Evolutionary conservation across 179 eudicot species (phyloP).

Genomic region (Monotropa hypopitys): DNA sequence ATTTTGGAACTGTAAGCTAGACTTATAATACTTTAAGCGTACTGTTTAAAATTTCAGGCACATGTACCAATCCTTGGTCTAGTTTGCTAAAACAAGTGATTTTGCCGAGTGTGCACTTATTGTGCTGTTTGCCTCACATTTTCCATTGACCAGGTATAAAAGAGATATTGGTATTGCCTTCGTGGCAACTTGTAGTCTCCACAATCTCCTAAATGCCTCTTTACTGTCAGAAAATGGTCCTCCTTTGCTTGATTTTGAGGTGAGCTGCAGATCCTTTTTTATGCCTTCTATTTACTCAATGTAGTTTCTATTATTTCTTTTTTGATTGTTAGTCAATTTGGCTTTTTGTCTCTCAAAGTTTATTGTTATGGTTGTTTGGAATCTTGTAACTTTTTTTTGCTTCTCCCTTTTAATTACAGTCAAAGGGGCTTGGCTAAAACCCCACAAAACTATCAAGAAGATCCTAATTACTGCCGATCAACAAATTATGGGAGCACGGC

Average conservation of each 20-base stretch:
- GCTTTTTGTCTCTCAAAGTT: no score
- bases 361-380: background rate
- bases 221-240: slow-evolving; percentile 78
- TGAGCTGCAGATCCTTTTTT: slow-evolving; percentile 6
- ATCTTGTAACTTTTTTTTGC: background rate
- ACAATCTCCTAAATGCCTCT: slow-evolving; percentile 72
- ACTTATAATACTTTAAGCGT: background rate
- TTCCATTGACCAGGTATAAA: slow-evolving; percentile 46
- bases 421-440: no score
- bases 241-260: slow-evolving; percentile 94
- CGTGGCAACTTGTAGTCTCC: slow-evolving; percentile 80
- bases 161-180: slow-evolving; percentile 67
- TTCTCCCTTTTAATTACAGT: background rate
- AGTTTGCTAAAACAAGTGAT: background rate
- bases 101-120: background rate
- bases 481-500: no score
- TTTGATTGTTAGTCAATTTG: background rate
- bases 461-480: no score
- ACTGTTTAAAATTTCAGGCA: background rate
- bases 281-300: background rate
- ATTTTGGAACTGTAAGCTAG: slow-evolving; percentile 76
- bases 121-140: slow-evolving; percentile 1
- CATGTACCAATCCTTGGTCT: background rate
- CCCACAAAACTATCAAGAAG: no score
- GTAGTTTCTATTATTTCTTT: background rate